A percentile compares a stretch with the other conserved stretches of the same genome.
Evolutionary conservation across 805 yeast genomes (phyloP).

Genomic region (Middelhovenomyces tepae): DNA sequence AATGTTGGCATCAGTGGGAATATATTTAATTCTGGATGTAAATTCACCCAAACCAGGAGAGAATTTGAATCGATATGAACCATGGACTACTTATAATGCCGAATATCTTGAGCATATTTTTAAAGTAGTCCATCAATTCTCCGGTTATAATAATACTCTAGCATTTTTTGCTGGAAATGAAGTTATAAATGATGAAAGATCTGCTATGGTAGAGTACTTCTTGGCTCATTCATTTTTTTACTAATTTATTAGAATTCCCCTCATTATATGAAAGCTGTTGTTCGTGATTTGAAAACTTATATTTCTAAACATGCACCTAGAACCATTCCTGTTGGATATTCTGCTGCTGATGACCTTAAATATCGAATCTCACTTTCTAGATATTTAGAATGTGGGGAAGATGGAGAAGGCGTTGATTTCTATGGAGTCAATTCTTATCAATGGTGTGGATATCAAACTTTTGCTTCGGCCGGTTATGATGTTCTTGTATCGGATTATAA

Average conservation of each 20-base stretch:
- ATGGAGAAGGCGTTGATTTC: slow-evolving; percentile 50
- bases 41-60: slow-evolving; percentile 76
- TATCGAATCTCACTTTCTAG: slow-evolving; percentile 70
- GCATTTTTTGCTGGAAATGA: slow-evolving; percentile 94
- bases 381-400: slow-evolving; percentile 68
- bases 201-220: slow-evolving; percentile 32
- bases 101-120: slow-evolving; percentile 68
- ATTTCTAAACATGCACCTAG: slow-evolving; percentile 52
- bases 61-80: slow-evolving; percentile 83
- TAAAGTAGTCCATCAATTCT: slow-evolving; percentile 70
- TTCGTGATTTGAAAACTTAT: slow-evolving; percentile 74
- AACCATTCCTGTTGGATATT: slow-evolving; percentile 81
- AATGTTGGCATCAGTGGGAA: slow-evolving; percentile 81
- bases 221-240: not conserved
- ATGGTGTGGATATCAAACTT: slow-evolving; percentile 83
- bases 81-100: slow-evolving; percentile 78
- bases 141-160: slow-evolving; percentile 78
- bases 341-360: slow-evolving; percentile 88
- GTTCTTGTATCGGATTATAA: slow-evolving; percentile 62
- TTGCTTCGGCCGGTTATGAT: slow-evolving; percentile 67
- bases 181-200: slow-evolving; percentile 67
- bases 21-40: slow-evolving; percentile 84
- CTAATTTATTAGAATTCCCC: slow-evolving; percentile 41
- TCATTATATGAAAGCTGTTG: slow-evolving; percentile 62
- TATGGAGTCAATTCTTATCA: slow-evolving; percentile 77